Base-by-base conservation (phyloP, 202 grass and related monocot species). In the Eragrostis tef region DNA sequence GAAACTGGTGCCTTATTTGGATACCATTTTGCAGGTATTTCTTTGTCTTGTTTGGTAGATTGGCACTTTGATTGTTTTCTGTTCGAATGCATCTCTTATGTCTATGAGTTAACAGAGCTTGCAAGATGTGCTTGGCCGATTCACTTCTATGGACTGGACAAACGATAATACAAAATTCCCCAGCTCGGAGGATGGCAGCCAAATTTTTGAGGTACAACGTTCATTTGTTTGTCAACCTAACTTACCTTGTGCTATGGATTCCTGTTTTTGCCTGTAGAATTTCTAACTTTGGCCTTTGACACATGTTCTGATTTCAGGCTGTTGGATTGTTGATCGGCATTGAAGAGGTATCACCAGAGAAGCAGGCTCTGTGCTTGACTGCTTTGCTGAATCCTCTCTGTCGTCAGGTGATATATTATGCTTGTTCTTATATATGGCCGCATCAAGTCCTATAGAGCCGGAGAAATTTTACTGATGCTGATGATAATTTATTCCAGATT, bases 111-210 rank as follows among this genome's bases (percentile, higher is more conserved):
- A 34, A 39, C 79, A 98, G 96, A 93, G 66, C 64, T 48, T 98
- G 74, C 88, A 98, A 91, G 90, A 93, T 91, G 87, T 80, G 29
- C 85, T 98, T 65, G 78, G 82, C 52, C 78, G 83, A 47, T 95
- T 95, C 82, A 85, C 92, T 63, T 64, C 73, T 77, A 88, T 77
- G 74, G 76, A 85, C 47, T 95, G 88, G 86, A 66, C 34, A 52
- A 85, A 84, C 29, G 94, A 90, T 87, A 83, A 91, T 73, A 24
- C 64, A 22, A 95, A 90, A 44, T 64, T 69, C 53, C 67, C 92
- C 83, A 86, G 85, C 83, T 91, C 92, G 27, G 96, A 98, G 88
- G 96, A 98, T 31, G 96, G 96, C 45, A 98, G 92, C 81, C 96
- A 98, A 78, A 88, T 83, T 80, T 98, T 98, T 83, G 92, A 98